Conservation (phyloP, 2,329 filamentous ascomycete genomes). For the Alternaria postmessia region DNA sequence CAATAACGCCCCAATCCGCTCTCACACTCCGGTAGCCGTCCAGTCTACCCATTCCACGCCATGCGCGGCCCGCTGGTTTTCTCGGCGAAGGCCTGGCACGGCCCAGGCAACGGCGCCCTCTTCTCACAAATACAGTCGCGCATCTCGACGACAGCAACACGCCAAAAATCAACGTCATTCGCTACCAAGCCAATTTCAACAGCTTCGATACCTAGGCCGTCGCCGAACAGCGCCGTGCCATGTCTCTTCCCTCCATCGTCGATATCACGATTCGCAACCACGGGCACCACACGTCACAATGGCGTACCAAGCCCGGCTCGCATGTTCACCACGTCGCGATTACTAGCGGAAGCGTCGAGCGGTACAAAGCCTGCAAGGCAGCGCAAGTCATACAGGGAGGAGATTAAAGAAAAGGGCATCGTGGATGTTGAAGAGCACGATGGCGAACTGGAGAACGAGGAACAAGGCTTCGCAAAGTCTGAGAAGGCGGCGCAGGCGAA, state of each 20-base stretch:
- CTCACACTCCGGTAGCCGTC: slow-evolving; percentile 32
- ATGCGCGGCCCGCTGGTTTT: slow-evolving; percentile 47
- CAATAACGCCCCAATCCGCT: slow-evolving; percentile 22
- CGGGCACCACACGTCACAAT: slow-evolving; percentile 36
- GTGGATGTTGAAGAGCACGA: slow-evolving; percentile 51
- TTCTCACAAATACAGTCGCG: slow-evolving; percentile 44
- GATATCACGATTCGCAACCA: slow-evolving; percentile 23
- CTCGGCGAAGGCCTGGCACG: slow-evolving; percentile 46
- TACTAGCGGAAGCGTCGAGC: slow-evolving; percentile 35
- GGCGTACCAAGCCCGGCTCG: slow-evolving; percentile 35
- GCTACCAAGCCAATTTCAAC: slow-evolving; percentile 18
- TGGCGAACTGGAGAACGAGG: slow-evolving; percentile 62
- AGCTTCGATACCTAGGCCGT: not conserved
- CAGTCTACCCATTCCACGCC: slow-evolving; percentile 32
- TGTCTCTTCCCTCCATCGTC: slow-evolving; percentile 22
- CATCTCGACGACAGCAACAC: slow-evolving; percentile 24
- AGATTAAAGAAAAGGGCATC: slow-evolving; percentile 49
- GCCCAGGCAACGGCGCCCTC: slow-evolving; percentile 45
- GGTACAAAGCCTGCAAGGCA: slow-evolving; percentile 24
- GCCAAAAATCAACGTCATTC: slow-evolving; percentile 28
- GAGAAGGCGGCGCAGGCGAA: slow-evolving; percentile 88
- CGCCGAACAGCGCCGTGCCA: slow-evolving; percentile 16
- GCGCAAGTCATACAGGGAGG: slow-evolving; percentile 50
- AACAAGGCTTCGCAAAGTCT: slow-evolving; percentile 72
- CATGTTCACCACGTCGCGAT: slow-evolving; percentile 39